Base-by-base conservation (phyloP, 2,329 filamentous ascomycete species). In the Chrysosporium queenslandicum region DNA sequence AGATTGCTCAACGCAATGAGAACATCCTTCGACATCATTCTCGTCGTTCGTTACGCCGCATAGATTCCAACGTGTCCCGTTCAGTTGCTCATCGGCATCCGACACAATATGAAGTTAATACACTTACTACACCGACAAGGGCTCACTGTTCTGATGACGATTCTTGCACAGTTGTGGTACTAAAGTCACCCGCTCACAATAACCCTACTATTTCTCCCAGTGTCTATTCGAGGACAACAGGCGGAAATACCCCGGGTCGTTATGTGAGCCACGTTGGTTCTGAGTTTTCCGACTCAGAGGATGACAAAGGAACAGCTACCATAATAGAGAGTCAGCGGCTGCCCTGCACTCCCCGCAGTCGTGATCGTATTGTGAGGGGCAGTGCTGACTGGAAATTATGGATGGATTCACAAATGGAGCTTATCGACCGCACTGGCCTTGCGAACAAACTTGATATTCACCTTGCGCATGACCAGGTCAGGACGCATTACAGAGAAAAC, bases 201-300 rank as follows among this genome's bases (percentile, higher is more conserved):
- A 32, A 36, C 23, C 20, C 52, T n/a, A 55, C 48, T 53, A 53
- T 48, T 46, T 64, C 63, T 25, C 64, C 63, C 11, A 68, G 66
- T 47, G 55, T 67, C 20, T 68, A 68, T 54, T 68, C 66, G 3
- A 58, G 62, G 52, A 63, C 61, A 20, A 64, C 64, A 8, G 59
- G 60, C 46, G 63, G 62, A 16, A 54, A 60, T 43, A 56, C 59
- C 11, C 58, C 58, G 23, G n/a, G 34, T 30, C 48, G 36, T 16
- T 40, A 52, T 14, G 52, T 47, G 25, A 56, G 23, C 27, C 45
- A 41, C 16, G 21, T 12, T 20, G 41, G 52, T 42, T 20, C 40
- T 27, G 12, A 41, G 11, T 20, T 39, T 43, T 49, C 43, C n/a
- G 53, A 59, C 40, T 36, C 55, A 8, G 53, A 54, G 12, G 57